Evolutionary conservation across 495 filamentous ascomycete genomes (phyloP).

Genomic region (Daldinia decipiens): DNA sequence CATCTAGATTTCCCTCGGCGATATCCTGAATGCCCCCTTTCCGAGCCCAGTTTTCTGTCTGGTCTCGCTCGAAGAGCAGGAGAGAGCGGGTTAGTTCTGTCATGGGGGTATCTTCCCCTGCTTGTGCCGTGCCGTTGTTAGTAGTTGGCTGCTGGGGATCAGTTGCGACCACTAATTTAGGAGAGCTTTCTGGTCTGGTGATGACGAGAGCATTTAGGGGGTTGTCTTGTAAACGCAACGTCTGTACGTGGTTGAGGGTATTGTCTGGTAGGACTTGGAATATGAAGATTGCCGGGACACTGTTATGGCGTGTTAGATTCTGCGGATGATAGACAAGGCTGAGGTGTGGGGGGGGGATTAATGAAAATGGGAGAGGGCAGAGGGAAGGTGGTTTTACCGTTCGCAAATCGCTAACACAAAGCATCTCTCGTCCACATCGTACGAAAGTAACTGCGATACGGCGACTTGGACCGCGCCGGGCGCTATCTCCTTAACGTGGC

Average conservation of each 20-base stretch:
- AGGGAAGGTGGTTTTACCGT: constrained; percentile 63
- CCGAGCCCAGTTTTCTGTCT: constrained; percentile 26
- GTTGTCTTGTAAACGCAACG: constrained; percentile 66
- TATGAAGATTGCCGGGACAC: constrained; percentile 69
- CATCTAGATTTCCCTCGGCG: constrained; percentile 37
- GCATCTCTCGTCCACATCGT: constrained; percentile 34
- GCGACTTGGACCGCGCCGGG: constrained; percentile 57
- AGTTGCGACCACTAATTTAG: constrained; percentile 63
- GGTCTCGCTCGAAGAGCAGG: constrained; percentile 36
- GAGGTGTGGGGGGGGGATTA: too few relatives aligned
- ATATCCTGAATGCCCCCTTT: constrained; percentile 30
- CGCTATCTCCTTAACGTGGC: constrained; percentile 48
- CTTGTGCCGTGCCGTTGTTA: not conserved
- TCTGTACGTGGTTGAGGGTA: constrained; percentile 57
- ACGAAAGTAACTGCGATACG: constrained; percentile 60
- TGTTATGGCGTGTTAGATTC: constrained; percentile 49
- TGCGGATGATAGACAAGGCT: not conserved
- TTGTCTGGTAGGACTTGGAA: constrained; percentile 60
- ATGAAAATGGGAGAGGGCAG: not conserved
- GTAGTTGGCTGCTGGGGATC: constrained; percentile 53
- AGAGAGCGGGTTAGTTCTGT: constrained; percentile 14
- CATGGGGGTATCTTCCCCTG: constrained; percentile 36
- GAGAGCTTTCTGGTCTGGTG: constrained; percentile 32
- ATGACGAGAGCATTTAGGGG: constrained; percentile 64
- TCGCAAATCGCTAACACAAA: constrained; percentile 72